Evolutionary conservation across 179 eudicot genomes (phyloP), one percentile per base, ranked within the genome.

Genomic region (Patellifolia procumbens): DNA sequence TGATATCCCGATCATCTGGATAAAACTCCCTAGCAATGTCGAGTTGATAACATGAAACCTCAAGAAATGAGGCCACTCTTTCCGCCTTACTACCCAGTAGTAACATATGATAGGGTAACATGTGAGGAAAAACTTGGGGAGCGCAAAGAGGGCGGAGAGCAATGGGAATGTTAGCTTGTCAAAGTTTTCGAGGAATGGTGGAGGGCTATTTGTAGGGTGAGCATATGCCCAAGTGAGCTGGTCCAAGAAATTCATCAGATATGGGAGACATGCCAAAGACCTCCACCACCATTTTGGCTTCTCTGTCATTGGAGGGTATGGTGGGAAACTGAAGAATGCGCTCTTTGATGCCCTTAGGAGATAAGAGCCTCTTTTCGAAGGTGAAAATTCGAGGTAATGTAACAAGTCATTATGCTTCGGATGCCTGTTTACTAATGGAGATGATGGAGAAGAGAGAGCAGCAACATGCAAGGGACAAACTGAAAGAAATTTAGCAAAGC

Each of bases 231-330:
- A 69, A 69, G 58, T 48, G 7, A 46, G 77, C 1, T 79, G 81
- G 31, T 88, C 91, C 28, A 85, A 88, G 26, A 92, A 80, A 37
- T 89, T 88, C 91, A 88, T 86, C 19, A 90, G 68, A 66, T 92
- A 92, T 5, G 94, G 92, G 61, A 90, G 74, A 79, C 90, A 87
- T n/a, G 97, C 90, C 11, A 90, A 60, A n/a, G 83, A 79, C 73
- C 97, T 85, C 97, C 94, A 91, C 86, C 86, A 91, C 91, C 94
- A 91, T 81, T 67, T 55, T 15, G 97, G 97, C 79, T 88, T 91
- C 73, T 82, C 75, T 9, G 82, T 79, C 88, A 86, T 88, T 26
- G 87, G 72, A 31, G 97, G 91, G 78, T 52, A 86, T 26, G 86
- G 74, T 2, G 34, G 72, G 70, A 68, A 79, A 66, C 85, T 78